Conservation (phyloP, 257 asterid genomes). For the Avicennia marina region DNA sequence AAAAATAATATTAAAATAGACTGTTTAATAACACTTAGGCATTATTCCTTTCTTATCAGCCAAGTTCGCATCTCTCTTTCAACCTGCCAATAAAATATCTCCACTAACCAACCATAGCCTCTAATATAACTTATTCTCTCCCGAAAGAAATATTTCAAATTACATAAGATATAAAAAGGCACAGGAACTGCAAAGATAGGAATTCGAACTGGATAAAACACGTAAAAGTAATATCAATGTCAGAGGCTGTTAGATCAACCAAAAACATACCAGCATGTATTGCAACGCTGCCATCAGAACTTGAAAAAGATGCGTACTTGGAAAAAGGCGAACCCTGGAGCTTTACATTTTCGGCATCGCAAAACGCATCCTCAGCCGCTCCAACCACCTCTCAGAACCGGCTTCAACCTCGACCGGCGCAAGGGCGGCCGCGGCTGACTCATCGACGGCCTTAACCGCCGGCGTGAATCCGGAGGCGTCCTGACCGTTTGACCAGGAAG, state of each 20-base stretch:
- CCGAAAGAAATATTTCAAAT: too few species aligned
- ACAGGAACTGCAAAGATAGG: not conserved
- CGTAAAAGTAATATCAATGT: not conserved
- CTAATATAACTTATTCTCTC: too few species aligned
- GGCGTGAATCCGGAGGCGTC: slow-evolving; percentile 26
- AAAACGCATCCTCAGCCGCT: slow-evolving; percentile 26
- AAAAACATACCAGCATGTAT: slow-evolving; percentile 79
- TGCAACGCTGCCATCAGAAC: slow-evolving; percentile 73
- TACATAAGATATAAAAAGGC: too few species aligned
- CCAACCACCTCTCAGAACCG: slow-evolving; percentile 34
- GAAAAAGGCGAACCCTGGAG: slow-evolving; percentile 31
- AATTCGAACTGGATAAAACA: too few species aligned
- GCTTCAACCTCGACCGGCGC: slow-evolving; percentile 38
- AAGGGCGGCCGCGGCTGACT: slow-evolving; percentile 32
- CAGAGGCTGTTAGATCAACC: not conserved
- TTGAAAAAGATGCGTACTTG: slow-evolving; percentile 57
- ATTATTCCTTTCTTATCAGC: too few species aligned
- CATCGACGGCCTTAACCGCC: slow-evolving; percentile 64
- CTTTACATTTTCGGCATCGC: slow-evolving; percentile 42
- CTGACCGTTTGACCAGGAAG: slow-evolving; percentile 66
- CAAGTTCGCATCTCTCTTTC: too few species aligned
- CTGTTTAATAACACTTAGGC: too few species aligned
- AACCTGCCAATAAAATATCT: too few species aligned
- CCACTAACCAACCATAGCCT: too few species aligned
- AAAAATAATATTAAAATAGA: too few species aligned